These are phyloP conservation scores for Phylloporus sp. DNA, from an alignment of 768 basidiomycete genomes.

Conservation along the genomic window DNA sequence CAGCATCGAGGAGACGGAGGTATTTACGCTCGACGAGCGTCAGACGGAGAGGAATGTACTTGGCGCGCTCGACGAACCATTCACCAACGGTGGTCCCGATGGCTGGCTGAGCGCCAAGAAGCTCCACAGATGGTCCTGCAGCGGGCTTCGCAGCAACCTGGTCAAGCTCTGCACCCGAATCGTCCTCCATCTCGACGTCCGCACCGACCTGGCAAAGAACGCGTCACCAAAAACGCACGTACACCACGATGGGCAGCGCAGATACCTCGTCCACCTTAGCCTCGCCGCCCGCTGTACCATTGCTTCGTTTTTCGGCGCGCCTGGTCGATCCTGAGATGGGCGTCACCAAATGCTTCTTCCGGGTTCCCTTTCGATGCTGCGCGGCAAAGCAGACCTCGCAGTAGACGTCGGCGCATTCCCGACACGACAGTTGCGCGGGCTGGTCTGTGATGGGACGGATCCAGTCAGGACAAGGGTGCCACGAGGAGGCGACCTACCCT, in stretches of 20 bases:
- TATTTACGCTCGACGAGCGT: constrained; percentile 75
- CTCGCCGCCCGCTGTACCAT: constrained; percentile 10
- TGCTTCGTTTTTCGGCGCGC: constrained; percentile 10
- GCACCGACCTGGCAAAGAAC: constrained; percentile 19
- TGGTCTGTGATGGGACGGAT: constrained; percentile 57
- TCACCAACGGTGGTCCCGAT: constrained; percentile 66
- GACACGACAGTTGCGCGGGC: constrained; percentile 71
- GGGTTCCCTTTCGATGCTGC: constrained; percentile 77
- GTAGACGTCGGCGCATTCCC: constrained; percentile 66
- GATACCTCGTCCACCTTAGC: constrained; percentile 20
- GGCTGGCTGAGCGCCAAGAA: constrained; percentile 54
- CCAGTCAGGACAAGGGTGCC: neutral
- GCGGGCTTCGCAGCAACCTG: constrained; percentile 32
- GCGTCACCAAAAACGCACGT: constrained; percentile 4
- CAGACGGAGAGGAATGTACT: constrained; percentile 77
- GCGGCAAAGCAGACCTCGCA: constrained; percentile 86
- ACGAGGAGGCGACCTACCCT: constrained; percentile 49
- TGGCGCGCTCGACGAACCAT: constrained; percentile 81
- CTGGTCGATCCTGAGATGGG: constrained; percentile 33
- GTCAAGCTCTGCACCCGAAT: constrained; percentile 38
- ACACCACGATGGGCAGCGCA: neutral
- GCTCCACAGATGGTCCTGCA: constrained; percentile 25
- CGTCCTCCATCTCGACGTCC: constrained; percentile 36
- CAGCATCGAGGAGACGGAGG: constrained; percentile 81
- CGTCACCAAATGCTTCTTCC: constrained; percentile 59